A percentile compares a stretch with the other conserved stretches of the same genome.
These are phyloP conservation scores for Diddensiella transvaalensis DNA, from an alignment of 805 yeast species.

Conservation along the genomic window DNA sequence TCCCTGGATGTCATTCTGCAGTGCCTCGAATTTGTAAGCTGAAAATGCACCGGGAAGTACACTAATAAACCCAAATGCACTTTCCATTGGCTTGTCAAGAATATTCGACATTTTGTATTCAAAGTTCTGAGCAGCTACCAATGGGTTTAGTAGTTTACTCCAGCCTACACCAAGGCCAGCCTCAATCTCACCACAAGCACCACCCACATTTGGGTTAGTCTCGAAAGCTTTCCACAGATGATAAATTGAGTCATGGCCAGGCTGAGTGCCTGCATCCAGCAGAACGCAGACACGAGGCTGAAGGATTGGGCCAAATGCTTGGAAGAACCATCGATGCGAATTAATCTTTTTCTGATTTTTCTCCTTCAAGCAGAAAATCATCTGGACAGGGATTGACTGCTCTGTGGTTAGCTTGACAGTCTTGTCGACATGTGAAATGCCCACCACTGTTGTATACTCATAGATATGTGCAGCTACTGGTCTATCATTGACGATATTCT, in stretches of 20 bases:
- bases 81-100: conserved; percentile 92
- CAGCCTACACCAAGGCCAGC: conserved; percentile 70
- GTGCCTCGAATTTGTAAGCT: conserved; percentile 83
- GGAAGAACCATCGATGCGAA: conserved; percentile 96
- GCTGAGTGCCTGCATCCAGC: conserved; percentile 93
- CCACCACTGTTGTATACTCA: conserved; percentile 91
- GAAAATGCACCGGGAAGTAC: conserved; percentile 97
- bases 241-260: conserved; percentile 77
- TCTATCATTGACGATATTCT: conserved; percentile 78
- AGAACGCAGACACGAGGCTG: conserved; percentile 80
- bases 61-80: conserved; percentile 88
- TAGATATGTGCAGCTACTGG: conserved; percentile 83
- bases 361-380: conserved; percentile 86
- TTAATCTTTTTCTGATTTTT: conserved; percentile 85
- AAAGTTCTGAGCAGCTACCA: conserved; percentile 94
- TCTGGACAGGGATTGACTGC: conserved; percentile 73
- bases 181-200: conserved; percentile 96
- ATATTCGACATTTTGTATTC: conserved; percentile 95
- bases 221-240: conserved; percentile 86
- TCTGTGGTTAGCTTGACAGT: conserved; percentile 66
- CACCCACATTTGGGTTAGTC: conserved; percentile 76
- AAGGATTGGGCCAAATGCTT: conserved; percentile 80
- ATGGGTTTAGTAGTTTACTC: conserved; percentile 64
- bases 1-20: conserved; percentile 63
- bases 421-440: conserved; percentile 56